Base-by-base conservation (phyloP, 2,329 filamentous ascomycete genomes). In the Alternaria brassicicola region DNA sequence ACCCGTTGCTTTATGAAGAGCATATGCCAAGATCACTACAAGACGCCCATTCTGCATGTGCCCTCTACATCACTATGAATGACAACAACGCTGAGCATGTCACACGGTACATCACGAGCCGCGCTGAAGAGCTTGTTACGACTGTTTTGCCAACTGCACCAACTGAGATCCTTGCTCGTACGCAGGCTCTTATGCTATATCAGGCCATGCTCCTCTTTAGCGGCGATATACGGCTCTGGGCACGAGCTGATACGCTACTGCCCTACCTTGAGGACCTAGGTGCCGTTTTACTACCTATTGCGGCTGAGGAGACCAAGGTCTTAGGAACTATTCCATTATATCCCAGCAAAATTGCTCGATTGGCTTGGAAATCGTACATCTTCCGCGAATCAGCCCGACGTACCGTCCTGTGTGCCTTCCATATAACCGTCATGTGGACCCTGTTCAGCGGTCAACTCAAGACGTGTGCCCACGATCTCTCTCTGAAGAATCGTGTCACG, bases 351-450 rank as follows among this genome's bases (percentile, higher is more conserved):
- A 50, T 55, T 19, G 67, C 71, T 41, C 63, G 61, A 17, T 62
- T 75, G 0, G 83, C 83, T 42, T 87, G 84, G 84, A 68, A 73
- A 7, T 74, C 77, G 1, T 87, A 83, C 82, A 72, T 84, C 3
- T 75, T 85, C 19, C 78, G 84, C 10, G 85, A 87, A 66, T 85
- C 84, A 0, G 75, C 80, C 1, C 79, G 84, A 2, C 81, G 85
- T 15, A 86, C 84, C 0, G 74, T 83, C 0, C 71, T 86, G 1
- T 74, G 83, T 12, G 69, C 79, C 0, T 82, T 82, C 60, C 84
- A 83, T 41, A 78, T 85, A 57, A 48, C 69, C 6, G 56, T 69
- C 10, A 54, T 74, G n/a, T 73, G 56, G 33, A 53, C 55, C 15
- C 31, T 74, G 2, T 25, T 75, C 1, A 52, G 51, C 6, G 68